phyloP scores from a whole-genome alignment of 140 eudicot species.

The Eryngium alpinum region DNA sequence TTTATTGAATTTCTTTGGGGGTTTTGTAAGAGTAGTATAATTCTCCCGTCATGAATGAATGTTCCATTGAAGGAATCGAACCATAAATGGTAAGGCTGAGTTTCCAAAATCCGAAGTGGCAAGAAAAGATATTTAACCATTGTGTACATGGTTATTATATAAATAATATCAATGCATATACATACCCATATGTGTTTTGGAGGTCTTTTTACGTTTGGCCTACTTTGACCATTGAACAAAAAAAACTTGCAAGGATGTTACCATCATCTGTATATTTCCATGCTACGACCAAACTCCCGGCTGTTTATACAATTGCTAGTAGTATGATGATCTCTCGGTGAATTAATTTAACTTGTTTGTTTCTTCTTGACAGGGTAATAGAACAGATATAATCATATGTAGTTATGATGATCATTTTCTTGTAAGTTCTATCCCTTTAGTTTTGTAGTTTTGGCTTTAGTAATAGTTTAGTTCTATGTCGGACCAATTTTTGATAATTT shows the following conservation, averaged over 20 bases:
- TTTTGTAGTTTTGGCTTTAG: conserved; percentile 1
- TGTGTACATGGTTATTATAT: background rate
- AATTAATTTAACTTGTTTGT: conserved; percentile 4
- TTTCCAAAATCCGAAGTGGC: background rate
- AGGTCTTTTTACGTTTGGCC: background rate
- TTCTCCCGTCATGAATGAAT: background rate
- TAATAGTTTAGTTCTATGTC: background rate
- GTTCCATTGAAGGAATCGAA: background rate
- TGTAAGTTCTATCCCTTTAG: conserved; percentile 42
- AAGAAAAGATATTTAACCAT: background rate
- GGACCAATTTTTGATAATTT: conserved; percentile 16
- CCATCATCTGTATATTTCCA: background rate
- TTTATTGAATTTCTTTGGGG: background rate
- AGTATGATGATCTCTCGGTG: background rate
- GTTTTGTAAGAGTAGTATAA: background rate
- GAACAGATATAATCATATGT: conserved; percentile 63
- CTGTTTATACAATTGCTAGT: background rate
- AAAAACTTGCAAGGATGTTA: background rate
- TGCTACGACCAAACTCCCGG: background rate
- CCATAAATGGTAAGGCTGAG: background rate
- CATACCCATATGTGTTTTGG: background rate
- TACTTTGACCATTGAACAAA: background rate
- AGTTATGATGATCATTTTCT: conserved; percentile 75
- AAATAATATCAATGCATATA: background rate
- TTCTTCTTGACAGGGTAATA: conserved; percentile 57